Base-by-base conservation (phyloP, 176 grass and related monocot genomes). In the Pontederia paniculata region DNA sequence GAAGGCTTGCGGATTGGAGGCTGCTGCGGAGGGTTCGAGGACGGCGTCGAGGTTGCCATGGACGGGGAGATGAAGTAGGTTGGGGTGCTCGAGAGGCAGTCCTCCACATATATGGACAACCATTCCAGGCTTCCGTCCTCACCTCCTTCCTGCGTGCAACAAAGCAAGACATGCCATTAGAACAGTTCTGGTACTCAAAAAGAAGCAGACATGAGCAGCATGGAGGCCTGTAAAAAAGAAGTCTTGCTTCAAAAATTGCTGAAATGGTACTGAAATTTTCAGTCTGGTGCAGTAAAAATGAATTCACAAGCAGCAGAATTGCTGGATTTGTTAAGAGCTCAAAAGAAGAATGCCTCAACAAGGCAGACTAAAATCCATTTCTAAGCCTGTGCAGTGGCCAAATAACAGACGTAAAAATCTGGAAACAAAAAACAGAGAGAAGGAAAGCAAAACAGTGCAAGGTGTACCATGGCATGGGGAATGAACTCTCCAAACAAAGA, bases 71-170 rank as follows among this genome's bases (percentile, higher is more conserved):
- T 61, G 57, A 31, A 44, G 57, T 61, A 72, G 57, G 45, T 44
- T 12, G 69, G 60, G 48, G 57, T 41, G 23, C 58, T 84, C 16
- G 86, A 78, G 55, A 98, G 72, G 57, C 86, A 91, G 25, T 91
- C 80, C 68, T 91, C 86, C 22, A 91, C 78, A 65, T 98, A 91
- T 23, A 81, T 73, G 19, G 86, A 84, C 57, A 98, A 62, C 93
- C 86, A 98, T 57, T 84, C 81, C 46, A 74, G 42, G 37, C 54
- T 79, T 70, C 65, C 71, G 21, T 77, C 75, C 37, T 84, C 86
- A 43, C 52, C 80, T 64, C 50, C 66, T 70, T 91, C 93, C 93
- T 98, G 77, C 71, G 63, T 44, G n/a, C 31, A n/a, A 23, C 14
- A 42, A 12, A 63, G 18, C 8, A 1, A 63, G 41, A 14, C 17